A percentile compares a stretch with the other conserved stretches of the same genome.
Conservation (phyloP, 2,329 filamentous ascomycete genomes). For the Epichloe gansuensis region DNA sequence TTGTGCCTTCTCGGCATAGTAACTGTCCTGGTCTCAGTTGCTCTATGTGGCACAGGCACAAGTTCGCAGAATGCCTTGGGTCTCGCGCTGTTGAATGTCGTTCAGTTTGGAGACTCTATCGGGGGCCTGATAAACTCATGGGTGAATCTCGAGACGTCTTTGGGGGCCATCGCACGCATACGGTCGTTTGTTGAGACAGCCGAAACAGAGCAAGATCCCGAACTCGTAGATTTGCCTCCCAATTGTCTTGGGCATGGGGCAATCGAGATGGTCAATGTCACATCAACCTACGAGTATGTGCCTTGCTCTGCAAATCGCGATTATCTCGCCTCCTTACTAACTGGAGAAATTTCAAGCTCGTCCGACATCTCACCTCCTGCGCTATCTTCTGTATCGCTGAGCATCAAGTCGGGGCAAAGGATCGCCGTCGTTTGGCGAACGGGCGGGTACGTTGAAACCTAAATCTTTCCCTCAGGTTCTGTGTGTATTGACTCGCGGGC, state of each 20-base stretch:
- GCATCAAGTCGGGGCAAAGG: conserved; percentile 10
- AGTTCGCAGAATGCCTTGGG: conserved; percentile 3
- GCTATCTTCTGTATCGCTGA: conserved; percentile 4
- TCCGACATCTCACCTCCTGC: background rate
- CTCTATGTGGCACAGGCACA: conserved; percentile 17
- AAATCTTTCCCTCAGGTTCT: too few species aligned
- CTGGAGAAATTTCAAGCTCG: too few species aligned
- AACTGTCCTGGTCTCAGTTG: conserved; percentile 29
- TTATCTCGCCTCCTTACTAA: too few species aligned
- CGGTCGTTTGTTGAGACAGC: background rate
- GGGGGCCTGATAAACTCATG: background rate
- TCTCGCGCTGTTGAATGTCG: background rate
- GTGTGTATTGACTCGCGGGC: too few species aligned
- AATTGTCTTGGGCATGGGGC: background rate
- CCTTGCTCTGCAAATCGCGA: background rate
- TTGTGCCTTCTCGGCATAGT: conserved; percentile 31
- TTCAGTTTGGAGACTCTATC: background rate
- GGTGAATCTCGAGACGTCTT: background rate
- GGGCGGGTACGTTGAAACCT: conserved; percentile 1
- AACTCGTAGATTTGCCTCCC: background rate
- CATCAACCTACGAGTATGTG: background rate
- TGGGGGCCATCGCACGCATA: conserved; percentile 2
- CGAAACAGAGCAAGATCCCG: background rate
- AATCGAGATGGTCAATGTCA: background rate
- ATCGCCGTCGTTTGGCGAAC: conserved; percentile 12